Evolutionary conservation across 1,139 yeast genomes (phyloP).

Genomic region (Kurtzmaniella quercitrusa): DNA sequence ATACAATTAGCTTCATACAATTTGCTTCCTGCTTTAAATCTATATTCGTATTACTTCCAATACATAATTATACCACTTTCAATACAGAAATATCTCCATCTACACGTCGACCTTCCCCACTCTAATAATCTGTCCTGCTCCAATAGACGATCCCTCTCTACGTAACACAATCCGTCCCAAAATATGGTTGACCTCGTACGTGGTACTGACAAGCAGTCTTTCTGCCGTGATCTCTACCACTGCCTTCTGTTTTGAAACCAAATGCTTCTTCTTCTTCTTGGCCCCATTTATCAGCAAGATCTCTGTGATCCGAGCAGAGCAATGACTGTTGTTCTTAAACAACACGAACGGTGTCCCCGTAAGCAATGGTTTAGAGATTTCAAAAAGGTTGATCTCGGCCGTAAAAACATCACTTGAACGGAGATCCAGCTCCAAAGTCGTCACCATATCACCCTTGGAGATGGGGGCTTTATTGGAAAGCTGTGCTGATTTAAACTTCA

Average conservation of each 20-base stretch:
- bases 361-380: conserved; percentile 67
- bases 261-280: conserved; percentile 58
- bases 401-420: conserved; percentile 48
- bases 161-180: conserved; percentile 83
- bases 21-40: no score
- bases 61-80: no score
- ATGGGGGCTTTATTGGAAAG: conserved; percentile 42
- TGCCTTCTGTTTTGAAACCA: conserved; percentile 72
- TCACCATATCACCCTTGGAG: conserved; percentile 66
- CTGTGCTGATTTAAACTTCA: conserved; percentile 49
- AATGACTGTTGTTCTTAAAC: conserved; percentile 76
- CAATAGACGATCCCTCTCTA: conserved; percentile 81
- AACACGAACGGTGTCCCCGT: conserved; percentile 80
- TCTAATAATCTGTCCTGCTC: conserved; percentile 67
- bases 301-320: conserved; percentile 65
- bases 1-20: no score
- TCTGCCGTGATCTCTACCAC: conserved; percentile 57
- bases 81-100: no score
- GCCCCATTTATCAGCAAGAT: conserved; percentile 43
- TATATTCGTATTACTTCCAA: no score
- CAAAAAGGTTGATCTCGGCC: conserved; percentile 62
- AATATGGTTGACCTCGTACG: conserved; percentile 53
- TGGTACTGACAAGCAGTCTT: conserved; percentile 57
- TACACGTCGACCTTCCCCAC: not conserved
- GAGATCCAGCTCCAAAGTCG: conserved; percentile 42